Base-by-base conservation (phyloP, 768 basidiomycete genomes). In the Termitomyces bulborhizus region DNA sequence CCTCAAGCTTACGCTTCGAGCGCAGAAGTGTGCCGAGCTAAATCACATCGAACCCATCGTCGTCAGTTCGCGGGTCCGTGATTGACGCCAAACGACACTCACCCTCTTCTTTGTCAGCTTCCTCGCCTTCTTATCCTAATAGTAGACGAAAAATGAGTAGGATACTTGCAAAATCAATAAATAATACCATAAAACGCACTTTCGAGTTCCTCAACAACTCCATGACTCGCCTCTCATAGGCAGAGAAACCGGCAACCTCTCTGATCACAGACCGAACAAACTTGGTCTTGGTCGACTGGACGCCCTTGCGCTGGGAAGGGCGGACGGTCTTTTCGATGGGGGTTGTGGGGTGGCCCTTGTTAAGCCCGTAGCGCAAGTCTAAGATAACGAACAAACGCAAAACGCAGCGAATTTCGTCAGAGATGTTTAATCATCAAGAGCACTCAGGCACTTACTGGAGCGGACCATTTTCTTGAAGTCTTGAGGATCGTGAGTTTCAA, bases 31-130 rank as follows among this genome's bases (percentile, higher is more conserved):
- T 98, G 37, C 97, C 97, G 67, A 99, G 87, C 93, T 94, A 66
- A 55, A 27, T 46, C 37, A 44, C 54, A 53, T 44, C 31, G 60
- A 16, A 41, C 60, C 18, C 34, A 54, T 55, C 37, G 51, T 56
- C 56, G 48, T 53, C 43, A 50, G 55, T 36, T 21, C 18, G 5
- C 37, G n/a, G 37, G 13, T 43, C 24, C 55, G 9, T 6, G 3
- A 42, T 50, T 32, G 39, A 51, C 51, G 29, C 31, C 45, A 15
- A 51, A 5, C 39, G 84, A 11, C 87, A 64, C 62, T 54, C 68
- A 97, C 96, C 81, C 94, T 87, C 81, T 96, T 98, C 87, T 99
- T 99, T 65, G 94, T 95, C 81, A 98, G 79, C 80, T 98, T 98
- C 73, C 93, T 83, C 57, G 96, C 96, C 77, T 96, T 98, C 86